Conservation (phyloP, 768 basidiomycete species). For the Tylopilus plumbeoviolaceoides region DNA sequence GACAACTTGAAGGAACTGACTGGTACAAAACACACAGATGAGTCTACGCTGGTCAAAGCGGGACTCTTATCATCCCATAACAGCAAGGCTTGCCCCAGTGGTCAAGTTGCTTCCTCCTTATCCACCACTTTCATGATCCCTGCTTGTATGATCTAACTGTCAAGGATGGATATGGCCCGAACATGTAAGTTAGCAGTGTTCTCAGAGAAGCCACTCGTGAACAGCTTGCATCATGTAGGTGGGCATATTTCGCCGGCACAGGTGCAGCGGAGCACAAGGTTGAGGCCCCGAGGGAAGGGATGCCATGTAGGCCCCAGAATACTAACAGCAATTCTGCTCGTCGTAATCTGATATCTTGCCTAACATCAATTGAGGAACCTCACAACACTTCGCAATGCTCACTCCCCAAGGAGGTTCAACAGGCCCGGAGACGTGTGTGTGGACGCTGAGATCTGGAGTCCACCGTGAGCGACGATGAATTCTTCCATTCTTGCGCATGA, state of each 20-base stretch:
- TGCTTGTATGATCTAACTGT: constrained; percentile 16
- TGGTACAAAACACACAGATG: no score
- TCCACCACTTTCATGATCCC: no score
- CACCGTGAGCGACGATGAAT: no score
- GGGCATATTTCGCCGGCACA: constrained; percentile 14
- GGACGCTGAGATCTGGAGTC: no score
- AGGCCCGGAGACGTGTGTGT: background rate
- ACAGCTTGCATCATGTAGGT: background rate
- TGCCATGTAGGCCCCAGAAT: constrained; percentile 3
- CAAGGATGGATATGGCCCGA: constrained; percentile 9
- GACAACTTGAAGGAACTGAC: no score
- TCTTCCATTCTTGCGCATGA: background rate
- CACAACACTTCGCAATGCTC: constrained; percentile 8
- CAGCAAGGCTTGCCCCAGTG: no score
- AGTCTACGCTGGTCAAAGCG: no score
- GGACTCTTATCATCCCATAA: no score
- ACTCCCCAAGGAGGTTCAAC: background rate
- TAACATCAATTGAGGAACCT: constrained; percentile 16
- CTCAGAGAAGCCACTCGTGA: background rate
- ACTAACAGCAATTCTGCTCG: no score
- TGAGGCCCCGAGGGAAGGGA: background rate
- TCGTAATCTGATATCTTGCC: background rate
- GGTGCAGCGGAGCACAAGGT: background rate
- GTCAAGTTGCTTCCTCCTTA: no score
- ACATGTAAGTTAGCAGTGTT: constrained; percentile 8